Conservation (phyloP, 371 early-diverging fungal species). For the Mucor racemosus region DNA sequence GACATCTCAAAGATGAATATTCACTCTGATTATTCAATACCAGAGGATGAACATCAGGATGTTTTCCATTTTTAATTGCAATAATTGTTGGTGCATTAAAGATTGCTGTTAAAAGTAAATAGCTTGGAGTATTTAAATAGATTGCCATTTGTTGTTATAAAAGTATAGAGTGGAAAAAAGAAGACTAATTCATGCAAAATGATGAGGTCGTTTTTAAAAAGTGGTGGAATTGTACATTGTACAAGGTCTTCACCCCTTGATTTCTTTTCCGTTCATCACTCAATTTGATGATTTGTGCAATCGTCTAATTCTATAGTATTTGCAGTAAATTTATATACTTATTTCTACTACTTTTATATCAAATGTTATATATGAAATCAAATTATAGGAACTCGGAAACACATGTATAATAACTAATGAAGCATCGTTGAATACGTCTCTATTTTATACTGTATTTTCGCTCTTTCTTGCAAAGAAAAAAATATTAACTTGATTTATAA, state of each 20-base stretch:
- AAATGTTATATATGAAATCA: too few relatives aligned
- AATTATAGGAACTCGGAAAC: too few relatives aligned
- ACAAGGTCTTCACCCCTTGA: background rate
- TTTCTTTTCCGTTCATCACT: background rate
- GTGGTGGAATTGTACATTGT: background rate
- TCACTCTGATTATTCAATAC: slow-evolving; percentile 63
- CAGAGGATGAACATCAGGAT: slow-evolving; percentile 73
- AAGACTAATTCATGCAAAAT: background rate
- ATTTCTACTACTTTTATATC: too few relatives aligned
- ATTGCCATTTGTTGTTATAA: slow-evolving; percentile 11
- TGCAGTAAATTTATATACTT: background rate
- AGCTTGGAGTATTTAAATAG: slow-evolving; percentile 25
- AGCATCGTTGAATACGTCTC: too few relatives aligned
- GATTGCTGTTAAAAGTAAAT: slow-evolving; percentile 19
- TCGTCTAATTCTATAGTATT: too few relatives aligned
- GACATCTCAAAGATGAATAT: slow-evolving; percentile 25
- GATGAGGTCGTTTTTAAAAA: background rate
- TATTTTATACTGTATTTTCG: too few relatives aligned
- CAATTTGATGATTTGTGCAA: background rate
- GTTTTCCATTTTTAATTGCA: slow-evolving; percentile 44
- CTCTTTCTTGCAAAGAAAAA: too few relatives aligned
- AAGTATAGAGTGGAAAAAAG: background rate
- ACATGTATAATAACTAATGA: too few relatives aligned
- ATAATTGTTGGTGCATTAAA: slow-evolving; percentile 23
- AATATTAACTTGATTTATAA: too few relatives aligned